Evolutionary conservation across 495 filamentous ascomycete genomes (phyloP).

Genomic region (Podospora comata): DNA sequence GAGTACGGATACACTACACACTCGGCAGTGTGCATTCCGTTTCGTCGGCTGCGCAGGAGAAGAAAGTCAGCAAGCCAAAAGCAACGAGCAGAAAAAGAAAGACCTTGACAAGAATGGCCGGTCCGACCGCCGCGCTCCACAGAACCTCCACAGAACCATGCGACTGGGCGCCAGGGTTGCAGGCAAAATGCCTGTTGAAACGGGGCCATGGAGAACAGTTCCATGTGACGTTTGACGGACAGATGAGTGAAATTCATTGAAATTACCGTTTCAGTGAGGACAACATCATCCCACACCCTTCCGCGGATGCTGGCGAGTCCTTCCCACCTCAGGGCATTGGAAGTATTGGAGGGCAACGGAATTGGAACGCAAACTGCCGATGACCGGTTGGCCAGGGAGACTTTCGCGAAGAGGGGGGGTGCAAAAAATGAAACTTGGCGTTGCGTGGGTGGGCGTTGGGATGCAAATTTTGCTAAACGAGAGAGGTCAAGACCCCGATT

Average conservation of each 20-base stretch:
- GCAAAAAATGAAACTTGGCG: too few species aligned
- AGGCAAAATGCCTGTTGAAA: conserved; percentile 4
- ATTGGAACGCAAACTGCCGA: not conserved
- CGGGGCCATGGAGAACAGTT: not conserved
- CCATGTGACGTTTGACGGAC: not conserved
- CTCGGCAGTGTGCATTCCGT: conserved; percentile 8
- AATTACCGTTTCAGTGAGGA: not conserved
- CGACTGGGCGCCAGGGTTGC: not conserved
- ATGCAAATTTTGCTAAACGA: not conserved
- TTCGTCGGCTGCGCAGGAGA: conserved; percentile 6
- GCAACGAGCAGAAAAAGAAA: not conserved
- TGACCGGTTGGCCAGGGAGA: not conserved
- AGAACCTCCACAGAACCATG: not conserved
- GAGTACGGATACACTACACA: too few species aligned
- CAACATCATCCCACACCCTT: too few species aligned
- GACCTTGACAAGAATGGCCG: not conserved
- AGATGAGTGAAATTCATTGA: not conserved
- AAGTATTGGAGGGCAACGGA: not conserved
- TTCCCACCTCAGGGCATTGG: not conserved
- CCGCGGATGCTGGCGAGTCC: too few species aligned
- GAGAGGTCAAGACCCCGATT: not conserved
- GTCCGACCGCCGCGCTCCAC: not conserved
- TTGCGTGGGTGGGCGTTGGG: not conserved
- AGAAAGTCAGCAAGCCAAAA: not conserved
- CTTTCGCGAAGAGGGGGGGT: too few species aligned